Base-by-base conservation (phyloP, 768 basidiomycete genomes). In the Pleurotus tuber-regium region DNA sequence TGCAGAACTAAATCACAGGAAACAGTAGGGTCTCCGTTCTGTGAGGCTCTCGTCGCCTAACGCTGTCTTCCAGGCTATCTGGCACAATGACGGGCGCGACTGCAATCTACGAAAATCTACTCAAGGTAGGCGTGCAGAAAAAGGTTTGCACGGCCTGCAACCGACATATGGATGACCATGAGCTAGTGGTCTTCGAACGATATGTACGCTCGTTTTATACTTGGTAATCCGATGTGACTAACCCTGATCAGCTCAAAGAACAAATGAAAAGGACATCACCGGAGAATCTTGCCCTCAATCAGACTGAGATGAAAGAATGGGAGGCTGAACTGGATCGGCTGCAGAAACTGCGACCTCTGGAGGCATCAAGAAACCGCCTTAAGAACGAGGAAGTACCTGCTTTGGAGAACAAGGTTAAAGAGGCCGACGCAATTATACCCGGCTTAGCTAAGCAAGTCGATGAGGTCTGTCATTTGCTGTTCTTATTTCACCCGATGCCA, bases 81-180 rank as follows among this genome's bases (percentile, higher is more conserved):
- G 67, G 65, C 9, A 62, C 52, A 30, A 54, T 63, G 24, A 57
- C 61, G 25, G 70, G 69, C 10, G 65, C 66, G 2, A 68, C 66
- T 30, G 47, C 65, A 19, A 72, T 78, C 29, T 95, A 81, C 51
- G 71, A 83, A 51, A 63, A 64, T 1, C 58, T 90, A 25, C 72
- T 92, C 33, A 67, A 71, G 12, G 64, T 67, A 1, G 90, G 87
- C 28, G 80, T 79, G 61, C 70, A 74, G 43, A 79, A 85, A 55
- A 84, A 87, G 60, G 66, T 74, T 0, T 99, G 96, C 60, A 72
- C 79, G 9, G 84, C 83, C 6, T 98, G 96, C 63, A 82, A 84
- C 58, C 80, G 94, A 1, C 73, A 72, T 31, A 68, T 98, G 61
- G 70, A 78, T 18, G 76, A 78, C 43, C 61, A 65, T 9, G 75